Base-by-base conservation (phyloP, 2,329 filamentous ascomycete genomes). In the Bipolaris cookei region DNA sequence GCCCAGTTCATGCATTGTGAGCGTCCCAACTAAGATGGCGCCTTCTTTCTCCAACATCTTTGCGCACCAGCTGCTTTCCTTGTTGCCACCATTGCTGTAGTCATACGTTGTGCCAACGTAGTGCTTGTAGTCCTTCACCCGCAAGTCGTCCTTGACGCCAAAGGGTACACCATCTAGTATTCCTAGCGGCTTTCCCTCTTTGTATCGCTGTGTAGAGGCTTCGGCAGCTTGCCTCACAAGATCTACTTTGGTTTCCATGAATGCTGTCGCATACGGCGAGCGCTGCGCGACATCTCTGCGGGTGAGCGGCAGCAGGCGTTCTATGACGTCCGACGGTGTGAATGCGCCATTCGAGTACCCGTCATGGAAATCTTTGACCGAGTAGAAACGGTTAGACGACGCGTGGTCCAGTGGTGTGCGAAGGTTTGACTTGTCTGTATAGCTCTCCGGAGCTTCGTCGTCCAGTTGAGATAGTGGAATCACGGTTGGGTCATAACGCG, bases 111-210 rank as follows among this genome's bases (percentile, higher is more conserved):
- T 87, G 20, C 90, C 91, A 45, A 84, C 77, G 51, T 86, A 88
- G 61, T 83, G 85, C 48, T 85, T 83, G 71, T 92, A 93, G 13
- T 90, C 91, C 62, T 86, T 82, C 30, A 92, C 80, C 62, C 89
- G 83, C 14, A 88, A 83, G 69, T 96, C 91, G 70, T 96, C 92
- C 77, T 97, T 96, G 66, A 95, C 85, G 0, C 88, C 90, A 46
- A 96, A 84, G 0, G 92, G 92, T 1, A 96, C 86, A 11, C 92
- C 92, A 68, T 97, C 92, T 6, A 96, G 79, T 4, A 90, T 78
- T 11, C 90, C 83, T 14, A 92, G 75, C 0, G 87, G 83, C 59
- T 83, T 82, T 0, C 90, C 89, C 14, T 82, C 79, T 56, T 86
- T 85, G 76, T 90, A 96, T 43, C 92, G 82, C 70, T 85, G 81